Conservation (phyloP, 345 rosid genomes). For the Brassica cretica region DNA sequence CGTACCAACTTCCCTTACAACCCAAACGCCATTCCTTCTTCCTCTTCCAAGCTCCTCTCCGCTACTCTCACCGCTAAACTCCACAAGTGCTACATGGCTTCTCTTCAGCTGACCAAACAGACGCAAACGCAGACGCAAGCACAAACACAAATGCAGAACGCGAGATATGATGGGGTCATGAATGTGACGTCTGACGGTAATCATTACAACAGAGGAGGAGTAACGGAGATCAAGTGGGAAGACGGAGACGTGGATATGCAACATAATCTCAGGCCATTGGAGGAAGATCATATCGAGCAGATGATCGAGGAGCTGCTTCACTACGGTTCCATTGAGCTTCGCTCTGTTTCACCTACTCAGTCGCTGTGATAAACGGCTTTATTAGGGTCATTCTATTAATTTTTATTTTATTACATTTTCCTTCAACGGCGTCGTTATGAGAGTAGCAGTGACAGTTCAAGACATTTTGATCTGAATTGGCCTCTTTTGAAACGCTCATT, state of each 20-base stretch:
- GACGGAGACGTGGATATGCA: slow-evolving; percentile 37
- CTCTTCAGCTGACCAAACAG: slow-evolving; percentile 76
- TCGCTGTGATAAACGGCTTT: slow-evolving; percentile 36
- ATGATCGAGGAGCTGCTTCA: slow-evolving; percentile 94
- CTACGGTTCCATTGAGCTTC: slow-evolving; percentile 77
- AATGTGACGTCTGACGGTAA: slow-evolving; percentile 23
- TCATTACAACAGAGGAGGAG: slow-evolving; percentile 37
- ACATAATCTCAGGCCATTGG: slow-evolving; percentile 58
- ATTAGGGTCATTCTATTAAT: slow-evolving; percentile 4
- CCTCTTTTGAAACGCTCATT: slow-evolving; percentile 29
- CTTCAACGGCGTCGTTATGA: slow-evolving; percentile 15
- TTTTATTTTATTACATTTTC: neutral
- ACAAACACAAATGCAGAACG: neutral
- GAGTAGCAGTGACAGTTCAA: slow-evolving; percentile 18
- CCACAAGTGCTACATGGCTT: slow-evolving; percentile 92
- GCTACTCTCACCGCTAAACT: slow-evolving; percentile 90
- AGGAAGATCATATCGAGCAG: slow-evolving; percentile 91
- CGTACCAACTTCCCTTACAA: slow-evolving; percentile 91
- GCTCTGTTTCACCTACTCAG: slow-evolving; percentile 50
- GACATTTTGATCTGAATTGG: slow-evolving; percentile 41
- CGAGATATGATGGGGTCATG: neutral
- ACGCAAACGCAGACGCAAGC: slow-evolving; percentile 39
- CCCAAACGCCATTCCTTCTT: slow-evolving; percentile 63
- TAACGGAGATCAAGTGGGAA: slow-evolving; percentile 50
- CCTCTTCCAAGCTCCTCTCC: slow-evolving; percentile 85